Conservation (phyloP, 139 green algal species). For the Asterochloris sp. region DNA sequence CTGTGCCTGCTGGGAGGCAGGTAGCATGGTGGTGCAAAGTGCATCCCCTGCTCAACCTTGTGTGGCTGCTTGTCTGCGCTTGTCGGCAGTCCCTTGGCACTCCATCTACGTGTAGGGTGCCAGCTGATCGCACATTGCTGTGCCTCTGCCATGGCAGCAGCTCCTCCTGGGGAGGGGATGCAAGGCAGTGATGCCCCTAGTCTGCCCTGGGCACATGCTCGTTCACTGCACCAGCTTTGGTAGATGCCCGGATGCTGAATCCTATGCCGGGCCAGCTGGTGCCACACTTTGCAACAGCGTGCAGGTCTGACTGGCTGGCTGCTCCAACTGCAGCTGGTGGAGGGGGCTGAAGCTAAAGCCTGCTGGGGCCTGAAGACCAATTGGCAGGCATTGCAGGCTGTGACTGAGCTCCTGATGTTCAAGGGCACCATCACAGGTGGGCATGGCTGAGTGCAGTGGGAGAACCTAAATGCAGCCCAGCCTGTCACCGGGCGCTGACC, state of each 20-base stretch:
- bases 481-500: background rate
- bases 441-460: background rate
- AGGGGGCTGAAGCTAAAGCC: constrained; percentile 79
- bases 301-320: background rate
- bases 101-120: too few species aligned
- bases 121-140: background rate
- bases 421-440: background rate
- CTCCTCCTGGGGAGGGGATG: background rate
- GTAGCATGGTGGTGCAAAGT: too few species aligned
- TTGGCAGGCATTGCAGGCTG: constrained; percentile 30
- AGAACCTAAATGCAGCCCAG: background rate
- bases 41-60: too few species aligned
- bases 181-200: background rate
- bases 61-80: too few species aligned
- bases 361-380: constrained; percentile 77
- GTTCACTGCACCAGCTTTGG: background rate
- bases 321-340: constrained; percentile 60
- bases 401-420: background rate
- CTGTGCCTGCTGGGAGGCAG: too few species aligned
- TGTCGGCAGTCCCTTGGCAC: too few species aligned
- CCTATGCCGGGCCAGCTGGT: background rate
- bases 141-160: background rate
- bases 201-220: background rate
- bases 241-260: background rate
- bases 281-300: background rate